Base-by-base conservation (phyloP, 805 yeast genomes). In the Danielozyma ontarioensis region DNA sequence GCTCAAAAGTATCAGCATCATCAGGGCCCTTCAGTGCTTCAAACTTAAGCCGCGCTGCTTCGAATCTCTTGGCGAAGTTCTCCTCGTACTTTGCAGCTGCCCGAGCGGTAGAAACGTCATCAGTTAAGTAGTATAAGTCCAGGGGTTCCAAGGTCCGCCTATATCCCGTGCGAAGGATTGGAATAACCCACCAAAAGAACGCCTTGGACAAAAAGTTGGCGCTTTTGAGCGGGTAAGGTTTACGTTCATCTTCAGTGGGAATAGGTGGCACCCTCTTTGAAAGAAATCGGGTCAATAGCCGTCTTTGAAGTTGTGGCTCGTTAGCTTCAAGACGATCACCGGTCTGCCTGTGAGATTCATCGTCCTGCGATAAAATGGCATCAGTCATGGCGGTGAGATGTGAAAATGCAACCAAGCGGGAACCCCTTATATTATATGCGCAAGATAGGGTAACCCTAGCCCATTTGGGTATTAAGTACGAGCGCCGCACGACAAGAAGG, bases 141-240 rank as follows among this genome's bases (percentile, higher is more conserved):
- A 35, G 32, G 10, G 43, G 44, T 16, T 33, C 36, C 17, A 50
- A 32, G 2, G 53, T 50, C 12, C 55, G 33, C 27, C 36, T 41
- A 29, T 50, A 50, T 1, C 55, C 55, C 4, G 31, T 34, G 8
- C 25, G 30, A 34, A 46, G 17, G 14, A 50, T 32, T 1, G 55
- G 55, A 4, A 39, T 12, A 5, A 50, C 24, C 53, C 55, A 50
- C 40, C 42, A 41, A 29, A 48, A 46, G 34, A 46, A 43, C 5
- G 42, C 21, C 36, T 37, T 32, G 25, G 39, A 35, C 13, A 45
- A 10, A 8, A 43, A 36, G 24, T 38, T 44, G 12, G 40, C 36
- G 17, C 18, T 32, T 2, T 25, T 21, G 14, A 28, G 29, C 21
- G 40, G 40, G 18, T 18, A 37, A n/a, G 16, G 15, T 11, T 2